phyloP scores from a whole-genome alignment of 2,329 filamentous ascomycete genomes.

The Penicillium paneum region DNA sequence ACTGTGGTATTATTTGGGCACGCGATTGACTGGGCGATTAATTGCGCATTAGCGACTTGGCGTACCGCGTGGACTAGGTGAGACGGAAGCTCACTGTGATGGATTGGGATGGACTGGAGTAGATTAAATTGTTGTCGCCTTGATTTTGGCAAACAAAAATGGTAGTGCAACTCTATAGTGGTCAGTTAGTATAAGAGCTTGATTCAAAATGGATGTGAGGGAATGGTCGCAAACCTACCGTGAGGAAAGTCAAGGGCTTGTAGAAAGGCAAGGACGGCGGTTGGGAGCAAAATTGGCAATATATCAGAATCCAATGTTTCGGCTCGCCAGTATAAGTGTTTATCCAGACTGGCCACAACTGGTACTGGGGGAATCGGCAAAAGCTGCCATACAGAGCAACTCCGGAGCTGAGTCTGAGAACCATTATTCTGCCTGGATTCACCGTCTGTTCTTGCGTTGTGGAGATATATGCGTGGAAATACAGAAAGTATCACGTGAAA shows the following conservation, averaged over 20 bases:
- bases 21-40: not conserved
- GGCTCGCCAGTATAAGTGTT: not conserved
- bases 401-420: not conserved
- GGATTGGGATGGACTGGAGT: not conserved
- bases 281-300: not conserved
- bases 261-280: not conserved
- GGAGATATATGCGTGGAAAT: not conserved
- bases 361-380: not conserved
- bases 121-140: not conserved
- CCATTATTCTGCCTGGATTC: conserved; percentile 25
- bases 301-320: not conserved
- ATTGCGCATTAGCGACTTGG: not conserved
- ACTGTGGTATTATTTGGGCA: not conserved
- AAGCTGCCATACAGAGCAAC: conserved; percentile 1
- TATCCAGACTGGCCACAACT: not conserved
- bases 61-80: not conserved
- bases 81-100: not conserved
- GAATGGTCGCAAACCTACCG: conserved; percentile 6
- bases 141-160: not conserved
- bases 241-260: not conserved
- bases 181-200: not conserved
- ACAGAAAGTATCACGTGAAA: not conserved
- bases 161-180: not conserved
- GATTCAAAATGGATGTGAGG: not conserved
- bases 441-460: not conserved